Conservation (phyloP, 202 grass and related monocot species). For the Setaria viridis region DNA sequence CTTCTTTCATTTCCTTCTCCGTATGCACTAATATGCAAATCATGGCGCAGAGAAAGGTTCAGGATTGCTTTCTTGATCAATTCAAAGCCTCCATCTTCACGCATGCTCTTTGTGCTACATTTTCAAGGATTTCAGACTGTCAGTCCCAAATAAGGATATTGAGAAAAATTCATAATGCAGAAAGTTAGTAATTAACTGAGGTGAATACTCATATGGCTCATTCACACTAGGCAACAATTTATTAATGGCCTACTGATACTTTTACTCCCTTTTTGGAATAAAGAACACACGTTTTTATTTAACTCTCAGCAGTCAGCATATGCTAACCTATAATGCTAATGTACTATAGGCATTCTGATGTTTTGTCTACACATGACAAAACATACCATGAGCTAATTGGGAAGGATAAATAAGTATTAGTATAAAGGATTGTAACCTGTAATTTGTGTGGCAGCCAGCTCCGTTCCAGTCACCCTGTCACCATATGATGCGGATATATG, state of each 20-base stretch:
- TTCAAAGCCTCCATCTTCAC: conserved; percentile 90
- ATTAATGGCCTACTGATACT: background rate
- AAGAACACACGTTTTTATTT: background rate
- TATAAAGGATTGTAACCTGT: conserved; percentile 60
- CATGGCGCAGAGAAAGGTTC: conserved; percentile 93
- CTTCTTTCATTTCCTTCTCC: conserved; percentile 98
- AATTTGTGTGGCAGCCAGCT: conserved; percentile 99
- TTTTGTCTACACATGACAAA: background rate
- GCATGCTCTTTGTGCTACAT: conserved; percentile 90
- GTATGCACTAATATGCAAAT: conserved; percentile 92
- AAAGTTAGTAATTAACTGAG: conserved; percentile 1
- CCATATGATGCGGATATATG: background rate
- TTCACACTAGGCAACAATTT: background rate
- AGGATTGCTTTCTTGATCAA: conserved; percentile 97
- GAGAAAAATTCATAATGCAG: background rate
- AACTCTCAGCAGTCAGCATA: background rate
- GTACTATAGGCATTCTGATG: conserved; percentile 11
- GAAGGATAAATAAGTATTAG: background rate
- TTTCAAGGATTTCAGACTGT: conserved; percentile 41
- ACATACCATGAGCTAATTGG: background rate
- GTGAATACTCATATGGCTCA: background rate
- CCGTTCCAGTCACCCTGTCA: conserved; percentile 98
- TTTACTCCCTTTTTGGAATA: background rate
- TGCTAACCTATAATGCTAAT: background rate
- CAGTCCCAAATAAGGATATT: conserved; percentile 18